phyloP scores from a whole-genome alignment of 108 stramenopile genomes.

The Skeletonema marinoi region DNA sequence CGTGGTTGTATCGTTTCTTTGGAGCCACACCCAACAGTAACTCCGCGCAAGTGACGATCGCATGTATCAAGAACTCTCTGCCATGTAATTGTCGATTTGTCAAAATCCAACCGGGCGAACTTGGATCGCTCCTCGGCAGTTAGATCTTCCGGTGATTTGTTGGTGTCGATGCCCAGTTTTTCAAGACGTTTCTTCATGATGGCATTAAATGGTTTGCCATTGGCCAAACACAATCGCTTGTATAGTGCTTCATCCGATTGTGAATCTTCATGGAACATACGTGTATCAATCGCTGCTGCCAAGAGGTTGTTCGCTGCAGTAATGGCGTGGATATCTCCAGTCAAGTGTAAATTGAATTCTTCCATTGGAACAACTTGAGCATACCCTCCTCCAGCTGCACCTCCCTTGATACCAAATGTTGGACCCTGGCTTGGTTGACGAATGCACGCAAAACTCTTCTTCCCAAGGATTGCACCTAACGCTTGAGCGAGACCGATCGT shows the following conservation, averaged over 20 bases:
- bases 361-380: conserved; percentile 97
- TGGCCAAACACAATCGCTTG: conserved; percentile 72
- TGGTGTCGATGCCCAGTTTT: conserved; percentile 90
- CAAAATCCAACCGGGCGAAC: conserved; percentile 95
- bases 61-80: conserved; percentile 97
- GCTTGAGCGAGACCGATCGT: conserved; percentile 90
- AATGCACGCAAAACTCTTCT: conserved; percentile 83
- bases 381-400: conserved; percentile 97
- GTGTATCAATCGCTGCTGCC: conserved; percentile 96
- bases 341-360: conserved; percentile 98
- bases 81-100: conserved; percentile 96
- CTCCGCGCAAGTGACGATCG: conserved; percentile 92
- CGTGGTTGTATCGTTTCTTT: conserved; percentile 85
- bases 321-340: conserved; percentile 95
- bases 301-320: conserved; percentile 91
- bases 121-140: conserved; percentile 78
- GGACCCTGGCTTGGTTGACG: conserved; percentile 95
- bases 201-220: conserved; percentile 65
- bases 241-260: conserved; percentile 93
- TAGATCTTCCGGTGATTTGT: conserved; percentile 79
- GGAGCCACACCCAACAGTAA: conserved; percentile 83
- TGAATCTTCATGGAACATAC: conserved; percentile 95
- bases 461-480: conserved; percentile 88
- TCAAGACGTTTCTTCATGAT: conserved; percentile 82
- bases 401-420: conserved; percentile 99